These are phyloP conservation scores for Cardiospermum halicacabum DNA, from an alignment of 345 rosid species.

Conservation along the genomic window DNA sequence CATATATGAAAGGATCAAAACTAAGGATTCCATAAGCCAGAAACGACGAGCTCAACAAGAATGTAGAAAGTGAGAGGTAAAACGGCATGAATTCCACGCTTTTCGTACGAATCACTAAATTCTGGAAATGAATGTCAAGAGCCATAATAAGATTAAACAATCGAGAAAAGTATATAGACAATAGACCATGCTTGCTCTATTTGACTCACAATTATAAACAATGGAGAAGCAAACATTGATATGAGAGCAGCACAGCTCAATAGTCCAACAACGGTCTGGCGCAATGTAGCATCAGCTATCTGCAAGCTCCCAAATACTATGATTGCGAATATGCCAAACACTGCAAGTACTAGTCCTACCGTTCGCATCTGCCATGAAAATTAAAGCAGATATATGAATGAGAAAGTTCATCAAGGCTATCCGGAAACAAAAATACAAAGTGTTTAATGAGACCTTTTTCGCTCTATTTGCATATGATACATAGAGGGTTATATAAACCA, in stretches of 20 bases:
- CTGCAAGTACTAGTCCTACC: constrained; percentile 52
- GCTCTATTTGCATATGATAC: constrained; percentile 45
- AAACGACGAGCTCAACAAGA: constrained; percentile 81
- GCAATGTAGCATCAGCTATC: constrained; percentile 26
- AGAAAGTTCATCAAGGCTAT: constrained; percentile 4
- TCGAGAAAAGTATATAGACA: neutral
- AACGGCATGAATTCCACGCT: constrained; percentile 96
- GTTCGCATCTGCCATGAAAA: constrained; percentile 46
- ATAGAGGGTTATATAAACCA: constrained; percentile 56
- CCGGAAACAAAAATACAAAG: neutral
- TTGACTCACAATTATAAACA: constrained; percentile 75
- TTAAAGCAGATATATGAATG: neutral
- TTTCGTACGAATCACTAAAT: constrained; percentile 68
- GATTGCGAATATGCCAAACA: constrained; percentile 36
- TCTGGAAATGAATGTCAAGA: constrained; percentile 36
- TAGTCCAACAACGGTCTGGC: constrained; percentile 54
- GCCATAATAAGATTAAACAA: neutral
- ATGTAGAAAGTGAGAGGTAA: constrained; percentile 75
- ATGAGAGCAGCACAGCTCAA: constrained; percentile 68
- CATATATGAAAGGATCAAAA: constrained; percentile 57
- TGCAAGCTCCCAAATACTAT: constrained; percentile 59
- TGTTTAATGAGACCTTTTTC: constrained; percentile 45
- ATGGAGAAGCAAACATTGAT: constrained; percentile 90
- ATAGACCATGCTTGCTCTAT: no score
- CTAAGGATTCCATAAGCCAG: constrained; percentile 62